These are phyloP conservation scores for Cyberlindnera petersonii DNA, from an alignment of 805 yeast genomes.

Conservation along the genomic window DNA sequence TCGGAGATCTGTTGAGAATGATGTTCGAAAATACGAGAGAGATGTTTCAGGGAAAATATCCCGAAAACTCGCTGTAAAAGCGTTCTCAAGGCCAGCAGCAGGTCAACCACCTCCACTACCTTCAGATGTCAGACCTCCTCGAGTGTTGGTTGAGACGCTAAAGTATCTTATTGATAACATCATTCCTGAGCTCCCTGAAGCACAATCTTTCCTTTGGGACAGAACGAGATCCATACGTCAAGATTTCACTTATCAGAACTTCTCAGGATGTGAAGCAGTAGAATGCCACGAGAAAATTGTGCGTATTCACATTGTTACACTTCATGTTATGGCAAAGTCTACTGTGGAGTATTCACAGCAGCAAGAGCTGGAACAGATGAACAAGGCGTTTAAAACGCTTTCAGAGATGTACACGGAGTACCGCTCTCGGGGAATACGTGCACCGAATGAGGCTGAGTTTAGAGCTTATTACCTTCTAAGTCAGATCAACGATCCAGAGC, in stretches of 20 bases:
- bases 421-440: slow-evolving; percentile 59
- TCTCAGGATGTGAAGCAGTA: slow-evolving; percentile 87
- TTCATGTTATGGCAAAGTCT: slow-evolving; percentile 81
- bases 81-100: slow-evolving; percentile 95
- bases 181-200: slow-evolving; percentile 66
- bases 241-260: slow-evolving; percentile 94
- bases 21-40: slow-evolving; percentile 73
- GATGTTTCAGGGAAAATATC: slow-evolving; percentile 57
- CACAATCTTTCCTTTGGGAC: slow-evolving; percentile 94
- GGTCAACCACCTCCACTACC: slow-evolving; percentile 98
- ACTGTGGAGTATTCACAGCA: slow-evolving; percentile 79
- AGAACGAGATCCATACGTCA: slow-evolving; percentile 94
- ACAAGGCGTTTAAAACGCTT: slow-evolving; percentile 83
- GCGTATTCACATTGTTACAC: slow-evolving; percentile 73
- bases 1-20: slow-evolving; percentile 81
- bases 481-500: slow-evolving; percentile 78
- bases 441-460: slow-evolving; percentile 89
- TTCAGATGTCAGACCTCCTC: slow-evolving; percentile 95
- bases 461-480: slow-evolving; percentile 81
- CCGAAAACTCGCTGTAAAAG: slow-evolving; percentile 67
- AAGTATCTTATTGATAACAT: slow-evolving; percentile 65
- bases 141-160: slow-evolving; percentile 59
- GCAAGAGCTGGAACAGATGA: slow-evolving; percentile 92
- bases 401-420: slow-evolving; percentile 84
- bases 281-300: slow-evolving; percentile 91